Base-by-base conservation (phyloP, 139 green algal genomes). In the Microglena sp. region DNA sequence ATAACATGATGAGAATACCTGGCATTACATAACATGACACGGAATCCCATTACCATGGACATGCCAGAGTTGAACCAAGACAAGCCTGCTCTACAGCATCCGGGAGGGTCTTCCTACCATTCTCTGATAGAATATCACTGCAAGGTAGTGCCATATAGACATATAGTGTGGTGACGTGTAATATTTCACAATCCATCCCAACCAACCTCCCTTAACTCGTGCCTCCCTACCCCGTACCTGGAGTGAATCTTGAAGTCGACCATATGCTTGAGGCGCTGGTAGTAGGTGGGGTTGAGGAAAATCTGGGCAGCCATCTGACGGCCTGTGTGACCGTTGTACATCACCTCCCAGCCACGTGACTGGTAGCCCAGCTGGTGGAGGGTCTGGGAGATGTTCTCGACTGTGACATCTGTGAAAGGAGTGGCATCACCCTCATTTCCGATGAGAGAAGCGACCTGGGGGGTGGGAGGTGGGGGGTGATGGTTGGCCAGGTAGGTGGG, bases 231-330 rank as follows among this genome's bases (percentile, higher is more conserved):
- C 45, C 73, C 75, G 35, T 72, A 81, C 21, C 86, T 73, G 2
- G 80, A 87, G 77, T 96, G 90, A 63, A 96, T 94, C 75, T 97
- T 97, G 77, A 96, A 90, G 72, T 97, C 90, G 24, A 95, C 89
- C 94, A 99, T 99, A 71, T 99, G 94, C 89, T 99, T 99, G 11
- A 99, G 84, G 22, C 94, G 87, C 86, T 99, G 94, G 81, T 98
- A 98, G 84, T 99, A 99, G 36, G 94, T 99, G 45, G 94, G 94
- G 59, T 93, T 93, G 33, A 99, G 80, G 85, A 98, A 99, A 66
- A 98, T 86, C 61, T 86, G 82, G 34, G 76, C 60, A 58, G 70
- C 67, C 32, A 91, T 55, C 56, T 80, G 81, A 2, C 74, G 79
- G 8, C 68, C 67, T 66, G 66, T 29, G 97, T 92, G 84, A 7